Percentiles rank a stretch among this genome's conserved stretches.
phyloP scores from a whole-genome alignment of 75 land plant genomes.

The Cryptomeria japonica region DNA sequence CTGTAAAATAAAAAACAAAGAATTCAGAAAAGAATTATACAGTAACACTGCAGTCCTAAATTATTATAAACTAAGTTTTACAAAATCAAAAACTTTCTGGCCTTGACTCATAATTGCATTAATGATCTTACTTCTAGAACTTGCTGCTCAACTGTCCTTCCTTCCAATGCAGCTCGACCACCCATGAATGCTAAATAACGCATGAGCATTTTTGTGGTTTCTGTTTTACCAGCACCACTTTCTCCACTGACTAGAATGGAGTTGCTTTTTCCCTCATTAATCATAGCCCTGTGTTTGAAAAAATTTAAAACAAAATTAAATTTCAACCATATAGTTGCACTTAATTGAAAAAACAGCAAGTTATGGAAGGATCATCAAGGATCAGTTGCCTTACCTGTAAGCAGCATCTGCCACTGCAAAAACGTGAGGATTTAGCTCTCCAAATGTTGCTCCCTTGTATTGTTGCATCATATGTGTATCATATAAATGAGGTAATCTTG shows the following conservation, averaged over 20 bases:
- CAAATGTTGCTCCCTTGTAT: conserved; percentile 87
- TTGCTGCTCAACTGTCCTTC: conserved; percentile 92
- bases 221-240: conserved; percentile 86
- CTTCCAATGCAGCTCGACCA: conserved; percentile 76
- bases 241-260: conserved; percentile 82
- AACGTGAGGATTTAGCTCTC: conserved; percentile 91
- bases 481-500: conserved; percentile 77
- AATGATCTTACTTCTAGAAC: conserved; percentile 75
- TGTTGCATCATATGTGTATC: conserved; percentile 82
- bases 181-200: conserved; percentile 91
- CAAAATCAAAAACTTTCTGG: background rate
- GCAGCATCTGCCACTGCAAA: conserved; percentile 95
- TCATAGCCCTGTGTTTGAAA: conserved; percentile 70
- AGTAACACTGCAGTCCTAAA: background rate
- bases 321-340: background rate
- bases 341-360: background rate
- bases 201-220: conserved; percentile 89
- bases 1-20: conserved; percentile 38
- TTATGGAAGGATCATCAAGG: background rate
- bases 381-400: conserved; percentile 55
- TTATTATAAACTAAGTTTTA: background rate
- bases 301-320: background rate
- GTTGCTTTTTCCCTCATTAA: conserved; percentile 85
- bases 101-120: background rate
- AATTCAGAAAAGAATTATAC: background rate